Base-by-base conservation (phyloP, 2,329 filamentous ascomycete species). In the Fusarium keratoplasticum region DNA sequence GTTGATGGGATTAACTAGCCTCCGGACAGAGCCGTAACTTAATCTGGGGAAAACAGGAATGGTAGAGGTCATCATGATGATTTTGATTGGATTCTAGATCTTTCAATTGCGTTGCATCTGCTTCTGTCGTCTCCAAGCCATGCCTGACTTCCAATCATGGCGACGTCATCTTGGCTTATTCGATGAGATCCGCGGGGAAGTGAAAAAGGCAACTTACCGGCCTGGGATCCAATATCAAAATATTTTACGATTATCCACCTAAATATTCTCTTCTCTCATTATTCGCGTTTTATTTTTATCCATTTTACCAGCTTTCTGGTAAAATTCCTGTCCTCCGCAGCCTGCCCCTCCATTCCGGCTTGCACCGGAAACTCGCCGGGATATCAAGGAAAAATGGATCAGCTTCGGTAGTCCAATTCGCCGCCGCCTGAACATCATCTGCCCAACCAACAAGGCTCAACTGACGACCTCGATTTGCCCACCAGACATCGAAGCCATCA, bases 331-430 rank as follows among this genome's bases (percentile, higher is more conserved):
- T 36, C 31, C 20, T 25, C 47, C 47, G 22, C 10, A 13, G 13
- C 14, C 44, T 66, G 61, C 72, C 74, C 72, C 70, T 76, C 74
- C 52, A 71, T 67, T 72, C 72, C 76, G 76, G 76, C 75, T 77
- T 71, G 67, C 67, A 66, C 74, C 76, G 76, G 76, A 73, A 75
- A 67, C 52, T 70, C 69, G 54, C 61, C 70, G 70, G 75, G 64
- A 61, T 64, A 63, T 63, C 60, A 38, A 55, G 58, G 42, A 78
- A 74, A 78, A 69, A 64, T 75, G 75, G 73, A 77, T 72, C 72
- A 42, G 67, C 40, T 36, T 69, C 55, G 67, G 66, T 55, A 67
- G 67, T 52, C 47, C 61, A 65, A 57, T 71, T 71, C 72, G 69
- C 67, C 70, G 68, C 68, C 67, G 65, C 65, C 69, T 64, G 64